These are phyloP conservation scores for Stereocaulon alpinum DNA, from an alignment of 495 filamentous ascomycete genomes.

Conservation along the genomic window DNA sequence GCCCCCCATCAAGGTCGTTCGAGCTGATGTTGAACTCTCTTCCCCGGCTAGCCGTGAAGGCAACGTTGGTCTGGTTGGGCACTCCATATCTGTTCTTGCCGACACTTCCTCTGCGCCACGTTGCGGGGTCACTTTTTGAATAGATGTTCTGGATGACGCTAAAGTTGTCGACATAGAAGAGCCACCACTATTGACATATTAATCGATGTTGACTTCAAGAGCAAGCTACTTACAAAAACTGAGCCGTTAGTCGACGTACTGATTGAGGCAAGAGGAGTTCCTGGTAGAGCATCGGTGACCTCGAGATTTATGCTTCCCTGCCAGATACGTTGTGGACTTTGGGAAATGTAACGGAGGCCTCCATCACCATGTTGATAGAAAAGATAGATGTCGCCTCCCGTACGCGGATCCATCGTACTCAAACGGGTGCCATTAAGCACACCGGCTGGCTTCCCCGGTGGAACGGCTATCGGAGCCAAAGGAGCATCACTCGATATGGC, in stretches of 20 bases:
- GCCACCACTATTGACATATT: constrained; percentile 6
- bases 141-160: constrained; percentile 9
- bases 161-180: constrained; percentile 11
- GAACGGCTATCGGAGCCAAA: not conserved
- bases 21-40: not conserved
- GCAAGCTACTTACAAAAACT: not conserved
- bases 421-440: constrained; percentile 4
- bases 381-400: constrained; percentile 6
- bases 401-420: constrained; percentile 5
- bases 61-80: not conserved
- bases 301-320: constrained; percentile 11
- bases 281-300: constrained; percentile 1
- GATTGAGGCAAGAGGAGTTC: constrained; percentile 7
- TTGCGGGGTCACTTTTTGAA: not conserved
- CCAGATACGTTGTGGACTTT: constrained; percentile 8
- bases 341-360: constrained; percentile 6
- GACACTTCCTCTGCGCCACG: constrained; percentile 5
- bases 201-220: not conserved
- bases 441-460: not conserved
- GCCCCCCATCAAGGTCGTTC: constrained; percentile 7
- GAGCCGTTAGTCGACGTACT: constrained; percentile 2
- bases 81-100: constrained; percentile 2
- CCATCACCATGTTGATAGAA: constrained; percentile 11
- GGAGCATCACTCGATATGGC: not conserved
- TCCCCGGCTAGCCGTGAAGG: constrained; percentile 5